phyloP scores from a whole-genome alignment of 345 rosid genomes.

The Geranium brycei region DNA sequence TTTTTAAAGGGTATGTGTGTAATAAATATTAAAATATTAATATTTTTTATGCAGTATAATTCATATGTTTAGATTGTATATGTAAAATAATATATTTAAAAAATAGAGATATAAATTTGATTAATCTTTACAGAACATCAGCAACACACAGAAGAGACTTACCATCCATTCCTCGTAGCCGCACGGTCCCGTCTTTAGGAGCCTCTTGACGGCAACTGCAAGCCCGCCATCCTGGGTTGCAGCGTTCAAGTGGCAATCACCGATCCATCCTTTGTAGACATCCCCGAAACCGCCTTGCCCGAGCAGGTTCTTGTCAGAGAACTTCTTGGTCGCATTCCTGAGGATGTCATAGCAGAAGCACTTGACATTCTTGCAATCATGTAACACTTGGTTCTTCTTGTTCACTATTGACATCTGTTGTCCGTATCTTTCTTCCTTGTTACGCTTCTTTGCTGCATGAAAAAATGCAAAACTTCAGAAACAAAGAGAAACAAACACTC shows the following conservation, averaged over 20 bases:
- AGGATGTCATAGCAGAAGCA: conserved; percentile 13
- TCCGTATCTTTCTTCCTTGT: neutral
- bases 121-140: no score
- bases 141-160: neutral
- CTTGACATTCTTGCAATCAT: conserved; percentile 10
- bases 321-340: conserved; percentile 27
- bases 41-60: no score
- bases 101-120: no score
- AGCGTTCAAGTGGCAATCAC: conserved; percentile 11
- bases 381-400: conserved; percentile 8
- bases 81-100: no score
- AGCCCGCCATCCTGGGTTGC: conserved; percentile 15
- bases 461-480: neutral
- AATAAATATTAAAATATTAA: no score
- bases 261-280: conserved; percentile 33
- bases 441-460: neutral
- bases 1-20: no score
- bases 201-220: conserved; percentile 34
- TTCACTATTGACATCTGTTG: neutral
- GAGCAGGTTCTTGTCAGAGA: conserved; percentile 17
- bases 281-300: conserved; percentile 49
- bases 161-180: conserved; percentile 44
- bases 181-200: conserved; percentile 22
- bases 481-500: neutral
- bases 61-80: no score